Conservation (phyloP, 768 basidiomycete genomes). For the Cyathus striatus region DNA sequence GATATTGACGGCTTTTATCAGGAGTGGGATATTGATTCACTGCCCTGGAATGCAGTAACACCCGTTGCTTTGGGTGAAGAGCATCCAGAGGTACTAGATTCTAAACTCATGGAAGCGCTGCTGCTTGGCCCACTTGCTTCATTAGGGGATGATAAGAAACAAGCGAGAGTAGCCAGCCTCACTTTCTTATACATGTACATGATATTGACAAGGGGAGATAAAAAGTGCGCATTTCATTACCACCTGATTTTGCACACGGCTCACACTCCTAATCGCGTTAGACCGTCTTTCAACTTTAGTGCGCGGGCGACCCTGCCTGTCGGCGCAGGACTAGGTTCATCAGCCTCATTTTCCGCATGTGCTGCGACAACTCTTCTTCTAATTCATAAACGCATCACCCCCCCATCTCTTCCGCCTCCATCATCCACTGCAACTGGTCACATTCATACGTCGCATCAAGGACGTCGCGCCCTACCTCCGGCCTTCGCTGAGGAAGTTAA, state of each 20-base stretch:
- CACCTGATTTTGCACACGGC: not conserved
- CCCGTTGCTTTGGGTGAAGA: conserved; percentile 43
- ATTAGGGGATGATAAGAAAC: conserved; percentile 28
- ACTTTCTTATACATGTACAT: conserved; percentile 96
- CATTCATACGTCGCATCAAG: conserved; percentile 58
- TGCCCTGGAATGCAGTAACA: conserved; percentile 78
- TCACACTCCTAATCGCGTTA: conserved; percentile 18
- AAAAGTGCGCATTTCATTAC: conserved; percentile 35
- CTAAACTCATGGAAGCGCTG: conserved; percentile 68
- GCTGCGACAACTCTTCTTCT: conserved; percentile 76
- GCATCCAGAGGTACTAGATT: conserved; percentile 67
- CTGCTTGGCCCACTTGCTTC: conserved; percentile 35
- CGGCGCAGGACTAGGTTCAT: conserved; percentile 94
- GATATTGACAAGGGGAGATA: conserved; percentile 55
- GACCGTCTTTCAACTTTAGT: conserved; percentile 75
- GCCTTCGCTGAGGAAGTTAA: conserved; percentile 77
- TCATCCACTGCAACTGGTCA: conserved; percentile 43
- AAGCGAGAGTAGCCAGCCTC: conserved; percentile 39
- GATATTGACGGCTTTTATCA: conserved; percentile 75
- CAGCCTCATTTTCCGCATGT: conserved; percentile 92
- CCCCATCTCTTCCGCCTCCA: conserved; percentile 46
- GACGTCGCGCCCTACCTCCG: conserved; percentile 59
- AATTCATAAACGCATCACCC: conserved; percentile 60
- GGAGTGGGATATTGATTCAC: conserved; percentile 72
- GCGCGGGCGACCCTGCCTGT: conserved; percentile 89